Evolutionary conservation across 306 rosid species (phyloP), one percentile per base, ranked within the genome.

Genomic region (Vigna radiata): DNA sequence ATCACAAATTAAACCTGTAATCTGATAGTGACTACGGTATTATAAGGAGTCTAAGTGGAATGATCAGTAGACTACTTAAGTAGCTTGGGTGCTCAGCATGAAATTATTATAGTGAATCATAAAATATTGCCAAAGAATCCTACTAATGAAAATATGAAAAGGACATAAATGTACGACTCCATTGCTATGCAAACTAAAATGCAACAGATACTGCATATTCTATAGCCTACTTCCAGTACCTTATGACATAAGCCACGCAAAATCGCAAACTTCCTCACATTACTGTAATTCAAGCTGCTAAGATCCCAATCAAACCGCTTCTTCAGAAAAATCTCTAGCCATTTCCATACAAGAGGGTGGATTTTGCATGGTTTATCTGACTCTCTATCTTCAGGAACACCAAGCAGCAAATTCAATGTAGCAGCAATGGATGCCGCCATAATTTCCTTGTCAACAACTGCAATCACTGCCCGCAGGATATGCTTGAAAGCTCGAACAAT

Each of bases 401-500:
- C 97, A 70, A 92, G 96, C 87, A 92, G 84, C 58, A 90, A 68
- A 81, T 92, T 90, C 72, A 92, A 77, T 55, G 92, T 87, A 70
- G 88, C 86, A 73, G 97, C 88, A 47, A 92, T 85, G 33, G 92
- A 83, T 58, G 82, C 81, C 77, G 96, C 92, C 88, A 92, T 31
- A 65, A 86, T 90, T 36, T 87, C 90, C 39, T 77, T 83, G 72
- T 72, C 80, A 70, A 21, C 85, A 86, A 86, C 87, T 54, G 96
- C 87, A 60, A 92, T 90, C 79, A 90, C 90, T 61, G 96, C 97
- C 84, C 84, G 97, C 76, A 92, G 86, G 76, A 92, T 90, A 84
- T 92, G 97, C 89, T 92, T 92, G 82, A 90, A 92, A 39, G 97
- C 97, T 70, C 97, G 87, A 70, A 90, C 96, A 77, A 89, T 90